Evolutionary conservation across 2,329 filamentous ascomycete genomes (phyloP).

Genomic region (Fusarium camptoceras): DNA sequence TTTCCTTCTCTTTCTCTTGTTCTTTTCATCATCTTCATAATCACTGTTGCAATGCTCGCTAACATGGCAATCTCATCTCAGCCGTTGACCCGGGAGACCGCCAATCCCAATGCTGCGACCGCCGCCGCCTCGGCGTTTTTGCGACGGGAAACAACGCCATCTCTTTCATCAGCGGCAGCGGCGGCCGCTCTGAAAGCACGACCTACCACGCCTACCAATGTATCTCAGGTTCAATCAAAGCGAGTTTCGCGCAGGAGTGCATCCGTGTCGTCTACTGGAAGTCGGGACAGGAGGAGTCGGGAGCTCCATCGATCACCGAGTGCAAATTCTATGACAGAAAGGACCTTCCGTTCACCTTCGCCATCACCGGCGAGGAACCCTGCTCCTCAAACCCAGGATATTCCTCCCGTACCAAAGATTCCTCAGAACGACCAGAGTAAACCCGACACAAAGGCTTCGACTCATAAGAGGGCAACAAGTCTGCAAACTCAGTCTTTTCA

Average conservation of each 20-base stretch:
- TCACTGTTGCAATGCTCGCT: slow-evolving; percentile 36
- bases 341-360: slow-evolving; percentile 85
- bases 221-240: slow-evolving; percentile 88
- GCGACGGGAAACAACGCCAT: slow-evolving; percentile 70
- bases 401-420: slow-evolving; percentile 81
- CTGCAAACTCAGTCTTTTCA: slow-evolving; percentile 63
- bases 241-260: slow-evolving; percentile 79
- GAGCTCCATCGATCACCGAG: slow-evolving; percentile 75
- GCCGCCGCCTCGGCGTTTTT: slow-evolving; percentile 86
- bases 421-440: slow-evolving; percentile 61
- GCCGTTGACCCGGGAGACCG: slow-evolving; percentile 72
- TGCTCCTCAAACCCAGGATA: slow-evolving; percentile 56
- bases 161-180: slow-evolving; percentile 85
- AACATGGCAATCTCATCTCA: slow-evolving; percentile 54
- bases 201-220: slow-evolving; percentile 80
- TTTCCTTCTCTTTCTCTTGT: neutral
- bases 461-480: slow-evolving; percentile 56
- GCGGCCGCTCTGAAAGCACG: slow-evolving; percentile 85
- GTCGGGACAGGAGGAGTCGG: slow-evolving; percentile 56
- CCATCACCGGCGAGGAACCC: slow-evolving; percentile 69
- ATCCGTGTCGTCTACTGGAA: slow-evolving; percentile 76
- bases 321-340: slow-evolving; percentile 85
- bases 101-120: slow-evolving; percentile 78
- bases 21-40: neutral
- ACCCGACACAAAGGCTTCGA: slow-evolving; percentile 42